Base-by-base conservation (phyloP, 768 basidiomycete genomes). In the Collybia nuda region DNA sequence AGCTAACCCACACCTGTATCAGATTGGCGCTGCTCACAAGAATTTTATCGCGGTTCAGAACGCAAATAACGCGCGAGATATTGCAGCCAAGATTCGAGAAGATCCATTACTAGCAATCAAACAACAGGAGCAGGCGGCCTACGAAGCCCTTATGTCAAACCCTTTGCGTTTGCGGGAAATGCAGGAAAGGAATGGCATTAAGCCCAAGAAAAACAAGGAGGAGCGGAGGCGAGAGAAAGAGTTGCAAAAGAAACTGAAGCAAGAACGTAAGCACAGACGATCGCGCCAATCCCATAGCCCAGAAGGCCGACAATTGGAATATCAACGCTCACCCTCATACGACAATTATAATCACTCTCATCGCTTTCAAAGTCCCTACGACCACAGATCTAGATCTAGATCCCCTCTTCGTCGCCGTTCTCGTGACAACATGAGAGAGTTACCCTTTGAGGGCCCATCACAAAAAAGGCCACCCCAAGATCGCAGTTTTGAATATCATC, bases 91-190 rank as follows among this genome's bases (percentile, higher is more conserved):
- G 70, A 86, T 99, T 54, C 87, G 97, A 28, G 97, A 98, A 68
- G 97, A 99, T 62, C 97, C 97, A 5, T 64, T 98, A 5, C 78
- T 99, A n/a, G 92, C 90, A 12, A 98, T 99, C 74, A 98, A 98
- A 69, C 90, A 94, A 64, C 96, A 98, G 62, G 96, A 99, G 68
- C 94, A 97, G 63, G 88, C 90, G 6, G 90, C 93, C 6, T 88
- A 93, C 58, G 84, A 97, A 56, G 82, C 91, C 1, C 73, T 97
- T 35, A 78, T 91, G 73, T 82, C 87, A 42, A 94, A 95, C 59
- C 93, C 93, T 24, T 80, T 93, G 26, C 90, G 90, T 19, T 72
- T 94, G 40, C 82, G 85, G 49, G 85, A 91, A 65, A 70, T 94
- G 75, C 85, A 90, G 66, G 83, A 88, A 65, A 78, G 84, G 35